phyloP scores from a whole-genome alignment of 1,284 basidiomycete genomes.

The Bondarzewia mesenterica region DNA sequence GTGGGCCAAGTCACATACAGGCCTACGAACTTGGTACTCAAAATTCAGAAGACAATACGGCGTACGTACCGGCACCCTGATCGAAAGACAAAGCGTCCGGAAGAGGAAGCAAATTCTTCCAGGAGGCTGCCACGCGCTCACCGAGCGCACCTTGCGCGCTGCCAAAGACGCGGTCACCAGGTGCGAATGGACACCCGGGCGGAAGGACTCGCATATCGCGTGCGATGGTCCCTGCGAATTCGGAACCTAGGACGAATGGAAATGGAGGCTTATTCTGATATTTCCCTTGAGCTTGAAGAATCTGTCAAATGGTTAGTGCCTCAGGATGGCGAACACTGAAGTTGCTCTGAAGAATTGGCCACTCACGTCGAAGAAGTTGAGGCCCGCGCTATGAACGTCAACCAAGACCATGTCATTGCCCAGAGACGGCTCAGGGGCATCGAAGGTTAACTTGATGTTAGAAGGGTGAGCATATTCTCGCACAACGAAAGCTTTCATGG shows the following conservation, averaged over 20 bases:
- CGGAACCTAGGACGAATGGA: slow-evolving; percentile 78
- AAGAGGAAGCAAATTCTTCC: slow-evolving; percentile 43
- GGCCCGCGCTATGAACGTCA: slow-evolving; percentile 71
- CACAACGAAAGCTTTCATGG: slow-evolving; percentile 4
- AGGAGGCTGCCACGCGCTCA: slow-evolving; percentile 57
- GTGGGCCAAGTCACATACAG: too few species aligned
- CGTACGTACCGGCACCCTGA: slow-evolving; percentile 45
- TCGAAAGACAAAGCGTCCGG: slow-evolving; percentile 60
- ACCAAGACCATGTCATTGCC: slow-evolving; percentile 58
- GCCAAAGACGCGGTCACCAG: slow-evolving; percentile 88
- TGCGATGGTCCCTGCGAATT: slow-evolving; percentile 82
- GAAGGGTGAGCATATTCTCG: slow-evolving; percentile 4
- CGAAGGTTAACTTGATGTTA: slow-evolving; percentile 4
- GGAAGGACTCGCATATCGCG: slow-evolving; percentile 69
- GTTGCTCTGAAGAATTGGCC: not conserved
- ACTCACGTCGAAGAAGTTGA: slow-evolving; percentile 69
- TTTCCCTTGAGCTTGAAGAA: slow-evolving; percentile 82
- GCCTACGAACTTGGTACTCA: too few species aligned
- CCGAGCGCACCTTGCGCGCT: slow-evolving; percentile 76
- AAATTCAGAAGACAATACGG: slow-evolving; percentile 14
- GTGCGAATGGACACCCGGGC: slow-evolving; percentile 69
- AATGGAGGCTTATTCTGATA: slow-evolving; percentile 79
- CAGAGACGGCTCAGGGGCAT: not conserved
- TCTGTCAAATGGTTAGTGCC: slow-evolving; percentile 30
- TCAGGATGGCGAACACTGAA: too few species aligned